Base-by-base conservation (phyloP, 805 yeast genomes). In the Blastobotrys terrestris region DNA sequence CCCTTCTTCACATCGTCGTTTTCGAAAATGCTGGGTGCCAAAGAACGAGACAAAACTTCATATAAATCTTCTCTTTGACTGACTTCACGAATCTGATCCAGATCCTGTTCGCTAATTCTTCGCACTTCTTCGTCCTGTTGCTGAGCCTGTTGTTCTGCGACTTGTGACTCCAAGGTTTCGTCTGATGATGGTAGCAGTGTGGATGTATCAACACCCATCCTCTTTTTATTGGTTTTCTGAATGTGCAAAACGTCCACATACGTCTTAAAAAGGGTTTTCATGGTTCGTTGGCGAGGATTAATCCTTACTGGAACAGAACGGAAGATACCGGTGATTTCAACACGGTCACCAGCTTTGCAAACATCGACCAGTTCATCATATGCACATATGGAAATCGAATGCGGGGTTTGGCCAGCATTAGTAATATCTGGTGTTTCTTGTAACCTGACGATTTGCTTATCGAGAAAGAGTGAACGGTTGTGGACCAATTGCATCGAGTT, bases 371-470 rank as follows among this genome's bases (percentile, higher is more conserved):
- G 76, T 67, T 94, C 98, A 69, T 94, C 99, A 66, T 92, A 94
- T 1, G 88, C 95, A 73, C 97, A 89, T 26, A 94, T 73, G 4
- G 96, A 88, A 47, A 94, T 87, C 13, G 97, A 85, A 69, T 94
- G 99, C 1, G 99, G 99, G 2, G 99, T 94, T 70, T 94, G 99
- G 15, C 99, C 99, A 71, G 87, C 98, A 2, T 99, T 99, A 14
- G 92, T 96, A 56, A 82, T 77, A 68, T 94, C 99, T 0, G 97
- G 97, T 0, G 96, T 90, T 69, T 94, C 99, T 70, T 94, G 99
- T 43, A 94, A 73, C 63, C 88, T 87, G 60, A 94, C 82, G 26
- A 94, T 92, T 70, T 94, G 99, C 65, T 92, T 94, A 69, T 94
- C 97, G 21, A 95, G 94, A 70, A 92, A 94, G 0, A 88, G 79